Evolutionary conservation across 75 land plant species (phyloP).

Genomic region (Selaginella moellendorffii): DNA sequence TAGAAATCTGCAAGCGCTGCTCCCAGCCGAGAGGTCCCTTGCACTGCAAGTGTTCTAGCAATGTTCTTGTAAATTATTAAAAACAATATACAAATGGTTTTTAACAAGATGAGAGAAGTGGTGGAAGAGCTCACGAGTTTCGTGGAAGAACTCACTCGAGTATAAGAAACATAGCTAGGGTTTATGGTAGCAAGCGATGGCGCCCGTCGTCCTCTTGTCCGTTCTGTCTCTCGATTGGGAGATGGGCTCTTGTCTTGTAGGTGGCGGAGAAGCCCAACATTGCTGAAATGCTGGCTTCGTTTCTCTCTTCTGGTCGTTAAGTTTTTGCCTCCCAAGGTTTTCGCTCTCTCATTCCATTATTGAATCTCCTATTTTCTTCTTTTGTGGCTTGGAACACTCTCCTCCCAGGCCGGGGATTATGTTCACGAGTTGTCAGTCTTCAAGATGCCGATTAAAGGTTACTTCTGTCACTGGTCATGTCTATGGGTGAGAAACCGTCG

Average conservation of each 20-base stretch:
- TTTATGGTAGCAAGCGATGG: background rate
- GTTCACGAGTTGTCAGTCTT: slow-evolving; percentile 88
- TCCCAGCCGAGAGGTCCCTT: too few relatives aligned
- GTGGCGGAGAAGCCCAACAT: slow-evolving; percentile 99
- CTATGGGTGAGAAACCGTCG: slow-evolving; percentile 43
- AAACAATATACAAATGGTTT: too few relatives aligned
- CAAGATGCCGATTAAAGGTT: slow-evolving; percentile 43
- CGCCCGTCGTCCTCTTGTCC: background rate
- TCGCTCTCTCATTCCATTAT: slow-evolving; percentile 56
- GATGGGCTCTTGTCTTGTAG: slow-evolving; percentile 16
- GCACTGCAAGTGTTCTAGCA: too few relatives aligned
- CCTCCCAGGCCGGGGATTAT: too few relatives aligned
- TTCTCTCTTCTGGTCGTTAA: slow-evolving; percentile 58
- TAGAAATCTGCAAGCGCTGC: too few relatives aligned
- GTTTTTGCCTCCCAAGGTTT: slow-evolving; percentile 44
- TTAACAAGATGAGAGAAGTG: too few relatives aligned
- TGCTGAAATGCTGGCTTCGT: slow-evolving; percentile 58
- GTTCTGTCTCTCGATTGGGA: background rate
- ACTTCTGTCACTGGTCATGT: slow-evolving; percentile 97
- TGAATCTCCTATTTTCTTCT: slow-evolving; percentile 50
- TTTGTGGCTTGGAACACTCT: slow-evolving; percentile 61
- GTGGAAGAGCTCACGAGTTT: too few relatives aligned
- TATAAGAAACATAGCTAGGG: too few relatives aligned
- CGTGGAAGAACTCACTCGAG: too few relatives aligned
- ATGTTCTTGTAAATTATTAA: too few relatives aligned